Evolutionary conservation across 2,329 filamentous ascomycete genomes (phyloP), one percentile per base, ranked within the genome.

Genomic region (Diaporthe aspalathi): DNA sequence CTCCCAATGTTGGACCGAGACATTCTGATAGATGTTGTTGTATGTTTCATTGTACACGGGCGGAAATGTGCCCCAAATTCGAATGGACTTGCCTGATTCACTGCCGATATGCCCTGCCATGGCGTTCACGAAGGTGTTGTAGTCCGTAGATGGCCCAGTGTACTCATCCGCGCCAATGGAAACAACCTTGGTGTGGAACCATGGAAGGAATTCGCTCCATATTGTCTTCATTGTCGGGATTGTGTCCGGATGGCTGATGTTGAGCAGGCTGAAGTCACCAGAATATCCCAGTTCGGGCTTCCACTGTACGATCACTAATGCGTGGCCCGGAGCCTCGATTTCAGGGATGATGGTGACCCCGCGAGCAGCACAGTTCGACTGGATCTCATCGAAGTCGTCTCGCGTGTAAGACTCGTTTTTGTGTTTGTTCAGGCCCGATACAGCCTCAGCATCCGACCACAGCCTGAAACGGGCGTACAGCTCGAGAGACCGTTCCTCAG

Each of bases 341-440:
- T 90, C 89, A 0, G 88, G 88, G 5, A 90, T 81, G 1, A 91
- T 79, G 0, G 88, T 89, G 1, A 91, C 84, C 5, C 89, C 89
- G 5, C 88, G 82, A 0, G 82, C 78, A 0, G 84, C 88, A 73
- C 89, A 90, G 50, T 82, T 80, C 0, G 77, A 74, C 74, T 90
- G 87, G 8, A 91, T 83, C 1, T 83, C 78, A 24, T 87, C 85
- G 72, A 88, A 89, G 7, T 88, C 83, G 0, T 79, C 77, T 8
- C 81, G 80, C 0, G 84, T 85, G 56, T 89, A 87, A 0, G 88
- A 88, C 74, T 90, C 88, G 71, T 90, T 90, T 38, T 77, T 74
- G 62, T 84, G 77, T 24, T 83, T 84, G 66, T 87, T 86, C 9
- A 91, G 78, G 0, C 87, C 87, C 0, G 77, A 80, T 1, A 90